Conservation (phyloP, 2,329 filamentous ascomycete genomes). For the Ambrosiella xylebori region DNA sequence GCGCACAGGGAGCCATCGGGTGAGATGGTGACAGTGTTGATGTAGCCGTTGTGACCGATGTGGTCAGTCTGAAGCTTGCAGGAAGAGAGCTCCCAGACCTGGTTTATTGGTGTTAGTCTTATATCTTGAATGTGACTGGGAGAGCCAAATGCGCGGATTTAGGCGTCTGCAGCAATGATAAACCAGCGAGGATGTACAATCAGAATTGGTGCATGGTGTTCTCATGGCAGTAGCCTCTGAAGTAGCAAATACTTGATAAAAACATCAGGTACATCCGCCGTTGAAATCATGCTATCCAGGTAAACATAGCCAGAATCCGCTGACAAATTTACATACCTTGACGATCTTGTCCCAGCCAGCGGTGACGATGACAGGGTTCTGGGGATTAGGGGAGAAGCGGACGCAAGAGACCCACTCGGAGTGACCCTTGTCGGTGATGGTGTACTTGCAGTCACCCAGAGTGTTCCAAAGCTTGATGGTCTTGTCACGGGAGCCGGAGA, state of each 20-base stretch:
- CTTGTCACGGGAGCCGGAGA: slow-evolving; percentile 94
- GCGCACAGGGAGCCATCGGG: slow-evolving; percentile 98
- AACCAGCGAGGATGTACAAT: slow-evolving; percentile 24
- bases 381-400: slow-evolving; percentile 98
- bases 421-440: slow-evolving; percentile 99
- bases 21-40: slow-evolving; percentile 99
- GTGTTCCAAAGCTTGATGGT: slow-evolving; percentile 99
- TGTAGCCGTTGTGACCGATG: slow-evolving; percentile 99
- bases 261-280: slow-evolving; percentile 61
- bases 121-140: no score
- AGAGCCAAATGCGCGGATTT: not conserved
- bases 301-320: not conserved
- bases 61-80: slow-evolving; percentile 99
- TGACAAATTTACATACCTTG: slow-evolving; percentile 56
- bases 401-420: slow-evolving; percentile 99
- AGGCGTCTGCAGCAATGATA: not conserved
- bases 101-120: not conserved
- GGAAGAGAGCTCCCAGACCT: slow-evolving; percentile 99
- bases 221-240: slow-evolving; percentile 97
- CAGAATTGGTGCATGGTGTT: slow-evolving; percentile 89
- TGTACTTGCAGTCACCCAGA: slow-evolving; percentile 99
- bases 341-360: slow-evolving; percentile 99
- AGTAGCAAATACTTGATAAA: slow-evolving; percentile 99
- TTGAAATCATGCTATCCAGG: slow-evolving; percentile 4
- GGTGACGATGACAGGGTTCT: slow-evolving; percentile 99